phyloP scores from a whole-genome alignment of 192 early-diverging fungal species.

The Linderina pennispora region DNA sequence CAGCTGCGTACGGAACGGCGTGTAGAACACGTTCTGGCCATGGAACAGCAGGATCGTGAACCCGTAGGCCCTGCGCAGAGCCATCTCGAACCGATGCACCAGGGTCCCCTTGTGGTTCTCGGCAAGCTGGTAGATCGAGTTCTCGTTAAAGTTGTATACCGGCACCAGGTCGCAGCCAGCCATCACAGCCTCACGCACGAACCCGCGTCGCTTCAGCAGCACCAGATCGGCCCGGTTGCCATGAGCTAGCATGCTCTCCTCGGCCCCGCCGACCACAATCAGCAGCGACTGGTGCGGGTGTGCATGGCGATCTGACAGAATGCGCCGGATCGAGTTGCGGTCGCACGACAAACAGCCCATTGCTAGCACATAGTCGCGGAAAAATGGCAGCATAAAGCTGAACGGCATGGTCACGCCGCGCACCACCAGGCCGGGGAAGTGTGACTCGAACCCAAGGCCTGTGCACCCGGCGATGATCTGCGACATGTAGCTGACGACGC shows the following conservation, averaged over 20 bases:
- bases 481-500: slow-evolving; percentile 79
- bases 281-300: slow-evolving; percentile 42
- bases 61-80: slow-evolving; percentile 62
- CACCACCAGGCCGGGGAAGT: slow-evolving; percentile 75
- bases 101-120: slow-evolving; percentile 61
- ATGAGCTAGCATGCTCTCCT: slow-evolving; percentile 70
- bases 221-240: slow-evolving; percentile 61
- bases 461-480: slow-evolving; percentile 80
- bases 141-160: slow-evolving; percentile 91
- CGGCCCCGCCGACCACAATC: slow-evolving; percentile 89
- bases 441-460: slow-evolving; percentile 62
- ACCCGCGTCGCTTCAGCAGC: slow-evolving; percentile 77
- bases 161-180: slow-evolving; percentile 82
- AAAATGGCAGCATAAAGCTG: slow-evolving; percentile 83
- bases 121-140: slow-evolving; percentile 80
- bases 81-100: slow-evolving; percentile 62
- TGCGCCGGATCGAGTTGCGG: slow-evolving; percentile 66
- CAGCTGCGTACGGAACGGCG: slow-evolving; percentile 37
- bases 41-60: slow-evolving; percentile 75
- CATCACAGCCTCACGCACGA: slow-evolving; percentile 82
- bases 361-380: slow-evolving; percentile 75
- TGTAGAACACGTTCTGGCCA: slow-evolving; percentile 81
- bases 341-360: slow-evolving; percentile 75
- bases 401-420: slow-evolving; percentile 74
- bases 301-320: slow-evolving; percentile 65